Evolutionary conservation across 2,329 filamentous ascomycete species (phyloP).

Genomic region (Hypoxylon sp.): DNA sequence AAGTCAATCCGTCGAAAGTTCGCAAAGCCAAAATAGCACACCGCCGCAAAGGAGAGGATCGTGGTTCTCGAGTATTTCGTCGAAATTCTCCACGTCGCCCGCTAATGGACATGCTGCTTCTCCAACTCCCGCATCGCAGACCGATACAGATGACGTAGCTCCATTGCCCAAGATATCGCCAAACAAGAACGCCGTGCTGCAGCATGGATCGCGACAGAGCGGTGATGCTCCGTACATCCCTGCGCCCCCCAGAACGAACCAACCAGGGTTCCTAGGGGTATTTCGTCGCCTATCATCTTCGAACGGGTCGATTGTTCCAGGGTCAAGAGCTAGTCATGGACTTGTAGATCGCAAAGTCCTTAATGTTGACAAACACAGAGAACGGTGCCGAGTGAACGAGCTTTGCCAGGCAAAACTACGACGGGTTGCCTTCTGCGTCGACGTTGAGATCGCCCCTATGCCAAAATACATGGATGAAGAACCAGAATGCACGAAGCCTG

Average conservation of each 20-base stretch:
- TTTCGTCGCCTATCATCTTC: slow-evolving; percentile 84
- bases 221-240: slow-evolving; percentile 77
- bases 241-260: slow-evolving; percentile 75
- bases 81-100: slow-evolving; percentile 81
- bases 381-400: slow-evolving; percentile 82
- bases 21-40: slow-evolving; percentile 47
- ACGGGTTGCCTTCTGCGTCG: slow-evolving; percentile 93
- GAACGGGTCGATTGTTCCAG: slow-evolving; percentile 61
- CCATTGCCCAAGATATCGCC: slow-evolving; percentile 62
- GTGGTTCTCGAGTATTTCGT: slow-evolving; percentile 94
- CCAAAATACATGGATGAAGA: slow-evolving; percentile 79
- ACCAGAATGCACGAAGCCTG: slow-evolving; percentile 60
- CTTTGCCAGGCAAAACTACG: slow-evolving; percentile 84
- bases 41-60: slow-evolving; percentile 73
- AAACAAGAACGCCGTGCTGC: slow-evolving; percentile 69
- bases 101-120: slow-evolving; percentile 45
- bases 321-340: slow-evolving; percentile 68
- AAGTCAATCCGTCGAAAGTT: slow-evolving; percentile 49
- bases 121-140: slow-evolving; percentile 49
- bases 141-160: slow-evolving; percentile 53
- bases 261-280: slow-evolving; percentile 82
- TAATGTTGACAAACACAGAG: slow-evolving; percentile 84
- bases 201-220: slow-evolving; percentile 65
- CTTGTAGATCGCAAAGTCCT: slow-evolving; percentile 83
- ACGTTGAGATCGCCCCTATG: slow-evolving; percentile 94